Evolutionary conservation across 441 rosid species (phyloP), one percentile per base, ranked within the genome.

Genomic region (Pelargonium fulgidum): DNA sequence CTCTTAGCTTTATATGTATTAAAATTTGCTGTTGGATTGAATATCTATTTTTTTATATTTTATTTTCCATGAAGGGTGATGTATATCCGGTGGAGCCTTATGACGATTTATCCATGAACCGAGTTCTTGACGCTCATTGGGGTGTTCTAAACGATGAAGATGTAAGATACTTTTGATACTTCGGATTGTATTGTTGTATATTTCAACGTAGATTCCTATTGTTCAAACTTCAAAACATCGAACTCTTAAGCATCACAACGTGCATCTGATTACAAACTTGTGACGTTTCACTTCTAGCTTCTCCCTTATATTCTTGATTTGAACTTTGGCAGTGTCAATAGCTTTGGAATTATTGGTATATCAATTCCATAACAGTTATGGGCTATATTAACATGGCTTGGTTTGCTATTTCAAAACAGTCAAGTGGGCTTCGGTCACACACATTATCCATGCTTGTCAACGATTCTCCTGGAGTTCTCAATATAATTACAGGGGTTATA

Each of bases 91-190:
- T 88, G 77, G 93, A 86, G 72, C 85, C 86, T 39, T 82, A 73
- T 66, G 76, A 76, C 20, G 71, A 70, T 74, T 72, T 82, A 72
- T 47, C 66, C 1, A 13, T 61, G 39, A 70, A 83, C 75, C 87
- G 83, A 66, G 80, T 88, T 67, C 93, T 88, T 36, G 89, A 88
- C 70, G 86, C 93, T 70, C 90, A 86, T 29, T 88, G 90, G 93
- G 92, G 92, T 59, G 79, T 83, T 69, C 90, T 85, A 70, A 76
- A 78, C 59, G 88, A 81, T 4, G 88, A 80, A 80, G 92, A 87
- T 73, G 92, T 87, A 80, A 80, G 86, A 75, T 67, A 58, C 58
- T 33, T 3, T 12, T n/a, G 19, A 36, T 16, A 52, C 14, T 22
- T 16, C 29, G 1, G 16, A 11, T 44, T 45, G 16, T 17, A 62